Conservation (phyloP, 1,139 yeast genomes). For the Sugiyamaella japonica region DNA sequence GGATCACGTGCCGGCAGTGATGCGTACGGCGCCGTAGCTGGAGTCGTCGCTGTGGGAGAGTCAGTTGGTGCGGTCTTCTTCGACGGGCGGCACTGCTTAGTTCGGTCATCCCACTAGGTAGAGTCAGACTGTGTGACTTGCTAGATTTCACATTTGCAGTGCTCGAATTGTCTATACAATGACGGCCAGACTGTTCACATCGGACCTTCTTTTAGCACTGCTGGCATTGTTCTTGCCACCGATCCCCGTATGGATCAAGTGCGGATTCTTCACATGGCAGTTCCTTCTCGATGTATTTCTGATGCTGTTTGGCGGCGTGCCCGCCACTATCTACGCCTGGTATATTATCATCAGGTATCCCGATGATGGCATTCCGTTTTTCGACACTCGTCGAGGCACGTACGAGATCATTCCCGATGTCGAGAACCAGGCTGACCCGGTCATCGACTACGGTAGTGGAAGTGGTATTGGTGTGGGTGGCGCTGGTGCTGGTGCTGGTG, state of each 20-base stretch:
- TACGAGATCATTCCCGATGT: constrained; percentile 28
- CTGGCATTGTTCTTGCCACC: constrained; percentile 69
- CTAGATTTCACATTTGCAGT: no score
- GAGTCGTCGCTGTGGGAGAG: no score
- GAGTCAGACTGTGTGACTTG: no score
- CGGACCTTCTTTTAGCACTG: constrained; percentile 54
- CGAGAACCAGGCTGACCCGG: constrained; percentile 3
- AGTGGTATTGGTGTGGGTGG: neutral
- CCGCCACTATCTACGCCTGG: constrained; percentile 57
- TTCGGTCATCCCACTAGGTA: no score
- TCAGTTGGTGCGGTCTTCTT: no score
- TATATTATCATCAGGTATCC: constrained; percentile 46
- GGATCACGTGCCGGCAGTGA: no score
- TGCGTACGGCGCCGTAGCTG: no score
- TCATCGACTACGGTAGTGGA: neutral
- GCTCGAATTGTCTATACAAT: neutral
- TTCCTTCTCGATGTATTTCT: constrained; percentile 59
- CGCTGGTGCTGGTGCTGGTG: no score
- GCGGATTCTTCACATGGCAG: constrained; percentile 64
- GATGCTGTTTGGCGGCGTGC: constrained; percentile 64
- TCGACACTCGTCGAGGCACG: constrained; percentile 26
- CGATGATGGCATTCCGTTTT: constrained; percentile 57
- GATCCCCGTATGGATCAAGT: constrained; percentile 66
- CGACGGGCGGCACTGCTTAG: no score
- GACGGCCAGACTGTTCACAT: constrained; percentile 24